Conservation (phyloP, 1,284 basidiomycete species). For the Pseudozyma flocculosa region DNA sequence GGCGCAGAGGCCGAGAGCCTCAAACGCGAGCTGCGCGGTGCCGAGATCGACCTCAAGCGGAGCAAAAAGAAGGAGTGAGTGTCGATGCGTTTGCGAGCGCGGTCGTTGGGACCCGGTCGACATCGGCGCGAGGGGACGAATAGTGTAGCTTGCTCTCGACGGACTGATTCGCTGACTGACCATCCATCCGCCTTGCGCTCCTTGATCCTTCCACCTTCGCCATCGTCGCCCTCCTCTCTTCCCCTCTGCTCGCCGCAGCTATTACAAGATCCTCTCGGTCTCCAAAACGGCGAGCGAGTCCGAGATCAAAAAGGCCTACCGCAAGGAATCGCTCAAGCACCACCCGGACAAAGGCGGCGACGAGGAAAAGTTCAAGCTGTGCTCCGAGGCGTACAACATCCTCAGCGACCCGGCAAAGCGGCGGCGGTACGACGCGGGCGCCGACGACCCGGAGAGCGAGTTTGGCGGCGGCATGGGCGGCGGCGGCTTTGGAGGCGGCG, state of each 20-base stretch:
- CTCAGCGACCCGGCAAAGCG: conserved; percentile 50
- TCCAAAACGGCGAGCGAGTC: conserved; percentile 73
- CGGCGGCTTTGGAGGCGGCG: conserved; percentile 23
- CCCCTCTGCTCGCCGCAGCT: conserved; percentile 55
- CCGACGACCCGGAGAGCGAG: conserved; percentile 51
- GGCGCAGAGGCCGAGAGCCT: conserved; percentile 66
- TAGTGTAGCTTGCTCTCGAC: no score
- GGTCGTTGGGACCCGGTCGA: no score
- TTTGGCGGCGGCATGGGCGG: conserved; percentile 9
- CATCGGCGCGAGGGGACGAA: no score
- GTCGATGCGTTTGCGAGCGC: no score
- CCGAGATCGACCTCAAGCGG: conserved; percentile 52
- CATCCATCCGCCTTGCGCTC: no score
- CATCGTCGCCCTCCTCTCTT: background rate
- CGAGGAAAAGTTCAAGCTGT: conserved; percentile 57
- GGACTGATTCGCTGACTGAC: no score
- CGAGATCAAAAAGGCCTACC: conserved; percentile 70
- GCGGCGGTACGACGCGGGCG: conserved; percentile 52
- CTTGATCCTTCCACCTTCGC: background rate
- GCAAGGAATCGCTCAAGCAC: conserved; percentile 52
- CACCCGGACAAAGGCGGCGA: conserved; percentile 58
- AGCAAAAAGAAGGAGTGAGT: conserved; percentile 52
- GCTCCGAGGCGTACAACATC: conserved; percentile 53
- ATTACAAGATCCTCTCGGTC: conserved; percentile 79
- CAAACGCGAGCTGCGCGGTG: conserved; percentile 62